Percentiles rank a stretch among this genome's conserved stretches.
Conservation (phyloP, 495 filamentous ascomycete species). For the Podospora didyma region DNA sequence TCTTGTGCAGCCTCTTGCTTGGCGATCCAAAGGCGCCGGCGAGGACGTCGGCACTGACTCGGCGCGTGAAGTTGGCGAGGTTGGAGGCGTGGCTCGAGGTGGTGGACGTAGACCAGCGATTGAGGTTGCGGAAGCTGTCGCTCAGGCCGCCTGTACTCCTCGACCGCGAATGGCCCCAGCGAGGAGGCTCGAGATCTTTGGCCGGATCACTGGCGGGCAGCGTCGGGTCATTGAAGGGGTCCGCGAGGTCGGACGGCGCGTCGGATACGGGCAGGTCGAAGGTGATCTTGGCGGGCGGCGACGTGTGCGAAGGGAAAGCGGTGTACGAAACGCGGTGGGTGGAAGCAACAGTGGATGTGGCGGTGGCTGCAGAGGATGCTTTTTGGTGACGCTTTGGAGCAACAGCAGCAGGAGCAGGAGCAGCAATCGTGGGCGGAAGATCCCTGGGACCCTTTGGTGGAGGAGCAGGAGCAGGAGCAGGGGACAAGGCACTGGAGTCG, state of each 20-base stretch:
- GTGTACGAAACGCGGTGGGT: not conserved
- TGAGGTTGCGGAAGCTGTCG: conserved; percentile 68
- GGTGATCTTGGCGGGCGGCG: conserved; percentile 26
- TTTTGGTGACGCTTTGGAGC: not conserved
- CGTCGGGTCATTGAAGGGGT: conserved; percentile 30
- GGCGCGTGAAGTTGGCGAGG: conserved; percentile 52
- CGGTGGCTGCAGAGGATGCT: not conserved
- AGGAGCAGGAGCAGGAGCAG: not conserved
- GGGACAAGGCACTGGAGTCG: not conserved
- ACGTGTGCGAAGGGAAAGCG: not conserved
- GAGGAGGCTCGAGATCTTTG: conserved; percentile 22
- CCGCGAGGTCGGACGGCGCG: conserved; percentile 15
- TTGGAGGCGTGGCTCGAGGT: conserved; percentile 61
- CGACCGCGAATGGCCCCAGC: conserved; percentile 37
- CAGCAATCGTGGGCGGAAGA: no score
- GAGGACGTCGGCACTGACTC: conserved; percentile 44
- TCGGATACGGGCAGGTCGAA: conserved; percentile 17
- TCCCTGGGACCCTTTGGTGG: no score
- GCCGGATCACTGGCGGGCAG: conserved; percentile 18
- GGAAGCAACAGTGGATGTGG: not conserved
- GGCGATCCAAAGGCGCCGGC: conserved; percentile 22
- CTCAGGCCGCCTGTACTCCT: conserved; percentile 45
- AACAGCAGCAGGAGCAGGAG: not conserved
- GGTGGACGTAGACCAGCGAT: conserved; percentile 81
- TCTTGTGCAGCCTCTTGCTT: conserved; percentile 25